These are phyloP conservation scores for Colletotrichum sp. DNA, from an alignment of 2,329 filamentous ascomycete species.

Conservation along the genomic window DNA sequence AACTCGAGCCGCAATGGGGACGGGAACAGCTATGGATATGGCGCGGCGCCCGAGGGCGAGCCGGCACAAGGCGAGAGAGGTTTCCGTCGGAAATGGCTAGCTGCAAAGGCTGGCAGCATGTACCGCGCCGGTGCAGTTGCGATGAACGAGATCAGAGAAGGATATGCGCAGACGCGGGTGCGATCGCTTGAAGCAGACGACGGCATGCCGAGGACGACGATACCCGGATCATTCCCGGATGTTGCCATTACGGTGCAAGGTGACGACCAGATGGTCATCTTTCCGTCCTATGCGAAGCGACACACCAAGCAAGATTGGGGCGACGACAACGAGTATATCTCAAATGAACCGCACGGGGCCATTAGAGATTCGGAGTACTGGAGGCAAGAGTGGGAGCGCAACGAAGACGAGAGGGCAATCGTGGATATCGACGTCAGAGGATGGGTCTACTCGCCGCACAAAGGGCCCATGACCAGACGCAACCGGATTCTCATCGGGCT, in stretches of 20 bases:
- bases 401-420: conserved; percentile 82
- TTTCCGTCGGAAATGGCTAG: conserved; percentile 78
- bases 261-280: conserved; percentile 91
- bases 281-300: conserved; percentile 88
- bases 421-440: conserved; percentile 95
- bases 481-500: conserved; percentile 87
- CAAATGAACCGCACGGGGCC: conserved; percentile 40
- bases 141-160: conserved; percentile 63
- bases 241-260: conserved; percentile 81
- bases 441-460: conserved; percentile 91
- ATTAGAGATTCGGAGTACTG: conserved; percentile 75
- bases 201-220: conserved; percentile 46
- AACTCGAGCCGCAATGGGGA: conserved; percentile 5
- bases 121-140: conserved; percentile 63
- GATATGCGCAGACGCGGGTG: conserved; percentile 60
- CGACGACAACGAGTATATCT: conserved; percentile 32
- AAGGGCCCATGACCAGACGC: conserved; percentile 83
- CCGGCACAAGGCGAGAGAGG: conserved; percentile 63
- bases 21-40: conserved; percentile 34
- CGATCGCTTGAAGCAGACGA: conserved; percentile 38
- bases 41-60: conserved; percentile 28
- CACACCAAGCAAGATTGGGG: conserved; percentile 60
- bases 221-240: conserved; percentile 83
- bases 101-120: conserved; percentile 63
- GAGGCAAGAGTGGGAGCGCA: conserved; percentile 77